Percentiles rank a stretch among this genome's conserved stretches.
These are phyloP conservation scores for Coemansia sp. DNA, from an alignment of 192 early-diverging fungal species.

Conservation along the genomic window DNA sequence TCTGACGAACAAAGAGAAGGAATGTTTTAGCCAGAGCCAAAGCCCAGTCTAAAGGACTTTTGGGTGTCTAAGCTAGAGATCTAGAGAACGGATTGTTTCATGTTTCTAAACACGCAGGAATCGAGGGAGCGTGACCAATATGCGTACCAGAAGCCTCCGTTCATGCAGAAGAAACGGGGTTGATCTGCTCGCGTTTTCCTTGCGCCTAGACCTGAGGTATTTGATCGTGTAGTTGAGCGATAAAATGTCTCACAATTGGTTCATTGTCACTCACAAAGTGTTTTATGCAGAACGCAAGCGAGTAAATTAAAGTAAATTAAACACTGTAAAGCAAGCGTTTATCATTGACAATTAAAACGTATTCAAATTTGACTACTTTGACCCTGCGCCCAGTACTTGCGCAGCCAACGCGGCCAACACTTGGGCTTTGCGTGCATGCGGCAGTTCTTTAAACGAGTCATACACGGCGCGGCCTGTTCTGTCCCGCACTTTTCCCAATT, in stretches of 20 bases:
- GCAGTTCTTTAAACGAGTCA: slow-evolving; percentile 59
- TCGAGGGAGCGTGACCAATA: neutral
- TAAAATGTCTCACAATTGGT: neutral
- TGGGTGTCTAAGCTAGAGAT: neutral
- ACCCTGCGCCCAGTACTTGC: slow-evolving; percentile 37
- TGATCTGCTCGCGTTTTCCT: too few species aligned
- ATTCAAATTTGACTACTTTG: too few species aligned
- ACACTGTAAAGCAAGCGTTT: too few species aligned
- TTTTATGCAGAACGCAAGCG: too few species aligned
- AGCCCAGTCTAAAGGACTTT: too few species aligned
- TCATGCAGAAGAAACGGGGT: neutral
- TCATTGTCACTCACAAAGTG: too few species aligned
- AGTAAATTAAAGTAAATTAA: too few species aligned
- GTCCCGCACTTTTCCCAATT: slow-evolving; percentile 65
- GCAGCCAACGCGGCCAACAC: slow-evolving; percentile 54
- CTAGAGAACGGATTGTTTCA: neutral
- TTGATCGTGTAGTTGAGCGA: too few species aligned
- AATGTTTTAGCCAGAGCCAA: too few species aligned
- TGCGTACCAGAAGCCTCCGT: neutral
- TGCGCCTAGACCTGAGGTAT: too few species aligned
- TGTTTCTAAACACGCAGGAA: neutral
- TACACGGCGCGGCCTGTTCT: slow-evolving; percentile 62
- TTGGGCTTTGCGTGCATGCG: slow-evolving; percentile 59
- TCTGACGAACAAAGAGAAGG: too few species aligned
- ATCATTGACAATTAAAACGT: too few species aligned